A percentile compares a stretch with the other conserved stretches of the same genome.
These are phyloP conservation scores for Calonectria fujianensis DNA, from an alignment of 2,329 filamentous ascomycete genomes.

Conservation along the genomic window DNA sequence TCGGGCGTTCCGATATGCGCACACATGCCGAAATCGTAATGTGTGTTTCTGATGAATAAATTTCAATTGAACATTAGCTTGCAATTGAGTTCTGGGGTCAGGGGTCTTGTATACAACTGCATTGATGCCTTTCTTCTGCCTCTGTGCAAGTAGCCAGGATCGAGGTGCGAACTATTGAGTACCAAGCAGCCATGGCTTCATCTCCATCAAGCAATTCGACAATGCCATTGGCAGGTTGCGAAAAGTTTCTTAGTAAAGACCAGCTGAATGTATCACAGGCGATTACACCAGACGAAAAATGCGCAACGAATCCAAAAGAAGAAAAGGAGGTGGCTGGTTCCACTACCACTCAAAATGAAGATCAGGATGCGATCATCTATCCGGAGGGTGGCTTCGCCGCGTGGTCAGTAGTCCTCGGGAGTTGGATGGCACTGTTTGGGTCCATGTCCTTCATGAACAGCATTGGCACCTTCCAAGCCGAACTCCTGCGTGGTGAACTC, in stretches of 20 bases:
- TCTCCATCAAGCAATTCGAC: neutral
- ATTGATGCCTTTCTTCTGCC: neutral
- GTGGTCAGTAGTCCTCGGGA: slow-evolving; percentile 22
- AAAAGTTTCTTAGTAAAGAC: neutral
- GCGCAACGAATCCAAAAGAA: neutral
- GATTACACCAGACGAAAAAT: neutral
- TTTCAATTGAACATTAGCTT: neutral
- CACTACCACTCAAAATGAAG: neutral
- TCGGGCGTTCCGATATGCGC: slow-evolving; percentile 3
- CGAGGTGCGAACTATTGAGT: neutral
- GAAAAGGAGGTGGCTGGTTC: neutral
- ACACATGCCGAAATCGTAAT: neutral
- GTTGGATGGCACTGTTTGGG: slow-evolving; percentile 33
- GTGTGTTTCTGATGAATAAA: neutral
- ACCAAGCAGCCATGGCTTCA: neutral
- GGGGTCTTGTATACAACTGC: neutral
- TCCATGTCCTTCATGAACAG: slow-evolving; percentile 32
- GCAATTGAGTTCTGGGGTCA: neutral
- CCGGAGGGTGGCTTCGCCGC: slow-evolving; percentile 23
- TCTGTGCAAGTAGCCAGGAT: neutral
- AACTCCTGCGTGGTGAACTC: slow-evolving; percentile 6
- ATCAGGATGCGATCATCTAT: neutral
- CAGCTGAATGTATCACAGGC: no score
- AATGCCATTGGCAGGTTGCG: neutral
- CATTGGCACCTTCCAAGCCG: slow-evolving; percentile 18